Conservation (phyloP, 345 rosid species). For the Passiflora organensis region DNA sequence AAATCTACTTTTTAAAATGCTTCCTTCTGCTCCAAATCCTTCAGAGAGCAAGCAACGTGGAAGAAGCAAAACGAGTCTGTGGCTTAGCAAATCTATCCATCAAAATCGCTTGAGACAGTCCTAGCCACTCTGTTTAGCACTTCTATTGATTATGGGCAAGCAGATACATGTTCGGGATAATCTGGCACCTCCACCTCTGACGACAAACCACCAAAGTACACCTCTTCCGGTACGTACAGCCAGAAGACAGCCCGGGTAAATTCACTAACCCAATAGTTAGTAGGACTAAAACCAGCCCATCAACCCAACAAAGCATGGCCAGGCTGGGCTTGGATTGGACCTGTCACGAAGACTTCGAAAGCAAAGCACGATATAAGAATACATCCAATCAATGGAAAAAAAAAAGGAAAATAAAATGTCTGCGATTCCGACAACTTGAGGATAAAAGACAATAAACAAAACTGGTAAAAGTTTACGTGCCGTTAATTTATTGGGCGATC, state of each 20-base stretch:
- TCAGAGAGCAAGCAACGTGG: no score
- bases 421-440: no score
- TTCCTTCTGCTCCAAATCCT: no score
- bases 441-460: no score
- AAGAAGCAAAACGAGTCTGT: no score
- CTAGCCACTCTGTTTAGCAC: constrained; percentile 69
- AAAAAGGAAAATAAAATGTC: no score
- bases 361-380: no score
- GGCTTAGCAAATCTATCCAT: no score
- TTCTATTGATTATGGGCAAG: constrained; percentile 55
- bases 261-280: constrained; percentile 51
- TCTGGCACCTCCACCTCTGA: constrained; percentile 69
- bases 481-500: no score
- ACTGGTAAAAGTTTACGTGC: no score
- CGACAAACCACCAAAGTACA: constrained; percentile 85
- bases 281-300: constrained; percentile 46
- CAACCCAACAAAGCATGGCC: constrained; percentile 62
- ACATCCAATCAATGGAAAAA: no score
- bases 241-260: constrained; percentile 59
- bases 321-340: constrained; percentile 7
- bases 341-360: constrained; percentile 33
- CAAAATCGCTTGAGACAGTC: constrained; percentile 64
- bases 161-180: constrained; percentile 55
- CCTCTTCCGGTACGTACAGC: constrained; percentile 70
- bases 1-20: no score